Percentiles rank a stretch among this genome's conserved stretches.
Conservation (phyloP, 108 stramenopile species). For the Chaetoceros tenuissimus region DNA sequence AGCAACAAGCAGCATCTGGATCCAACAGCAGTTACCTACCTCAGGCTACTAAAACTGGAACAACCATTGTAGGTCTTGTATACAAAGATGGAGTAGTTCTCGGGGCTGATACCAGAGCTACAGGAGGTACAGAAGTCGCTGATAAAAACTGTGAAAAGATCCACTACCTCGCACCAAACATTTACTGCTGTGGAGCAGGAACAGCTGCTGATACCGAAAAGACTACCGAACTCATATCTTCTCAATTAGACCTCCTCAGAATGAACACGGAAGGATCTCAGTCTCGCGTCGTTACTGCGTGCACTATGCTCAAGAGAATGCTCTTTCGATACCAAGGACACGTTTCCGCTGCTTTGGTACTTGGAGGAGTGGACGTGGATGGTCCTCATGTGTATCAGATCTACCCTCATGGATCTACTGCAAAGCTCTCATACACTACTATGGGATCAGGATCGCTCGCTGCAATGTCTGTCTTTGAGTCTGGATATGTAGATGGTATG, state of each 20-base stretch:
- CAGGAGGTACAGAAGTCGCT: constrained; percentile 88
- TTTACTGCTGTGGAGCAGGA: constrained; percentile 99
- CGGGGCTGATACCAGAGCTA: constrained; percentile 98
- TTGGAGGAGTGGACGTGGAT: constrained; percentile 91
- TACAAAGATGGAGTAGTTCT: constrained; percentile 93
- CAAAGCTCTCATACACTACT: constrained; percentile 93
- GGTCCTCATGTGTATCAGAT: constrained; percentile 96
- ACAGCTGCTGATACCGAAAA: constrained; percentile 99
- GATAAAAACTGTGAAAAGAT: constrained; percentile 99
- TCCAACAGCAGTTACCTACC: constrained; percentile 47
- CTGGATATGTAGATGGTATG: constrained; percentile 79
- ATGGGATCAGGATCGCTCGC: constrained; percentile 98
- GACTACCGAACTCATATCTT: constrained; percentile 87
- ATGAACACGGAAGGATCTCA: constrained; percentile 66
- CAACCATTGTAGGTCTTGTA: constrained; percentile 92
- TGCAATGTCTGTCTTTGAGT: constrained; percentile 97
- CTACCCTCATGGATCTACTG: constrained; percentile 94
- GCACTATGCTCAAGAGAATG: constrained; percentile 91
- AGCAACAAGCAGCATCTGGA: neutral
- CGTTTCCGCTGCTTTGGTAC: constrained; percentile 87
- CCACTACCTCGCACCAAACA: constrained; percentile 98
- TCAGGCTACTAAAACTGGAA: constrained; percentile 89
- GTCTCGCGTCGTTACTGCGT: constrained; percentile 92
- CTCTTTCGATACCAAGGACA: constrained; percentile 97
- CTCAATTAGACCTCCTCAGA: constrained; percentile 92